phyloP scores from a whole-genome alignment of 1,284 basidiomycete genomes.

The Puccinia horiana region DNA sequence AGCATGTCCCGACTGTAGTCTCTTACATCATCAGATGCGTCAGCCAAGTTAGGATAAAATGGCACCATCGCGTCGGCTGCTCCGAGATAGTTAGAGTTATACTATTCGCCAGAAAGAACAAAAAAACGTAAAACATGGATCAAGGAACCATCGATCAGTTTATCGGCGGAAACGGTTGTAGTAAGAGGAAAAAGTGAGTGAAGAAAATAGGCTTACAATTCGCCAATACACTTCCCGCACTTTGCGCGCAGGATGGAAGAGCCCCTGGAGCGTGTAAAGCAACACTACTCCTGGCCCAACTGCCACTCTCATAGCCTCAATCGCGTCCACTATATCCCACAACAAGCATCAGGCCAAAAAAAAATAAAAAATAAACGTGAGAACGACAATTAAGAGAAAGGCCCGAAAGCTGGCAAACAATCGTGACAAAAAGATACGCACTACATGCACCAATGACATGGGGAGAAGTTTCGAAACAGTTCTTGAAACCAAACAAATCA shows the following conservation, averaged over 20 bases:
- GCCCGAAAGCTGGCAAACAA: conserved; percentile 3
- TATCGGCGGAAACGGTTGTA: not conserved
- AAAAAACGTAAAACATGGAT: conserved; percentile 64
- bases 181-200: conserved; percentile 12
- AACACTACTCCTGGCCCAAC: conserved; percentile 89
- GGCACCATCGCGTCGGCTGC: conserved; percentile 86
- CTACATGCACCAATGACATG: conserved; percentile 84
- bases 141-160: conserved; percentile 53
- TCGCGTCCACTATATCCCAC: conserved; percentile 62
- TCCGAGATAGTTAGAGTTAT: conserved; percentile 73
- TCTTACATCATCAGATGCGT: conserved; percentile 55
- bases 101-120: conserved; percentile 60
- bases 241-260: conserved; percentile 93
- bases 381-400: conserved; percentile 34
- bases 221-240: conserved; percentile 73
- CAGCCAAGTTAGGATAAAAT: conserved; percentile 71
- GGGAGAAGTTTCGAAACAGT: conserved; percentile 66
- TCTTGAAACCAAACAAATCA: not conserved
- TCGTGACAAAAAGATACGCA: not conserved
- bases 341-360: not conserved
- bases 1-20: conserved; percentile 56
- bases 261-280: conserved; percentile 84
- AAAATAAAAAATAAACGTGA: conserved; percentile 37
- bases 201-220: conserved; percentile 33
- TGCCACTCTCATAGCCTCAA: conserved; percentile 94